These are phyloP conservation scores for Rubroboletus pulcherrimus DNA, from an alignment of 768 basidiomycete species.

Conservation along the genomic window DNA sequence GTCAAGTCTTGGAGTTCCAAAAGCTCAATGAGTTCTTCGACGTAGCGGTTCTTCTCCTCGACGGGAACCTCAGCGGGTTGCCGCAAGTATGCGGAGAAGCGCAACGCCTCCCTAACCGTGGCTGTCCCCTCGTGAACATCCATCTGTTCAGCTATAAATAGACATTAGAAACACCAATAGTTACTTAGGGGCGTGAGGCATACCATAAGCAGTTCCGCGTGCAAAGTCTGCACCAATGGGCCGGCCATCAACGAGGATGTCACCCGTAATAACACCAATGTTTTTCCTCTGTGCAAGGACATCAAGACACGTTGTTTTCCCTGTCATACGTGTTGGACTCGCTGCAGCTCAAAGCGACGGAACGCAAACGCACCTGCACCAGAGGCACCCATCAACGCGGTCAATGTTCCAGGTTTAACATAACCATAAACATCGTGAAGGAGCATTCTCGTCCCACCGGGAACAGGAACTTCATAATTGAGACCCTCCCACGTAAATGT, in stretches of 20 bases:
- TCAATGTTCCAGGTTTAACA: slow-evolving; percentile 83
- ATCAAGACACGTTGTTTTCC: slow-evolving; percentile 73
- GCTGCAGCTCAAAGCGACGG: slow-evolving; percentile 4
- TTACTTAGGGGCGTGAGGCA: slow-evolving; percentile 18
- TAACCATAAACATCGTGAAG: slow-evolving; percentile 77
- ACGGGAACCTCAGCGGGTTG: slow-evolving; percentile 65
- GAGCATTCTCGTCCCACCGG: slow-evolving; percentile 55
- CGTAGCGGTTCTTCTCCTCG: slow-evolving; percentile 75
- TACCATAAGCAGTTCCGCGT: slow-evolving; percentile 77
- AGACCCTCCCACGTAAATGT: slow-evolving; percentile 80
- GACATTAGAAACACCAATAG: slow-evolving; percentile 21
- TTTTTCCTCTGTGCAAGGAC: slow-evolving; percentile 72
- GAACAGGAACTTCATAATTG: slow-evolving; percentile 72
- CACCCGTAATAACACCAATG: slow-evolving; percentile 62
- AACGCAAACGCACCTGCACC: slow-evolving; percentile 53
- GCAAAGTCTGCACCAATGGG: slow-evolving; percentile 55
- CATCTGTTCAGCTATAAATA: slow-evolving; percentile 67
- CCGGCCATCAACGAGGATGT: slow-evolving; percentile 62
- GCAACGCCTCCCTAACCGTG: slow-evolving; percentile 80
- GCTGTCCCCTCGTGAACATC: slow-evolving; percentile 81
- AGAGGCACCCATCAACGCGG: slow-evolving; percentile 85
- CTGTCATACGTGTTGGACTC: slow-evolving; percentile 32
- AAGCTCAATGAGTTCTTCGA: slow-evolving; percentile 80
- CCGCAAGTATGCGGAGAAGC: slow-evolving; percentile 81
- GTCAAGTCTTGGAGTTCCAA: slow-evolving; percentile 81